phyloP scores from a whole-genome alignment of 179 eudicot genomes.

The Nepenthes alata region DNA sequence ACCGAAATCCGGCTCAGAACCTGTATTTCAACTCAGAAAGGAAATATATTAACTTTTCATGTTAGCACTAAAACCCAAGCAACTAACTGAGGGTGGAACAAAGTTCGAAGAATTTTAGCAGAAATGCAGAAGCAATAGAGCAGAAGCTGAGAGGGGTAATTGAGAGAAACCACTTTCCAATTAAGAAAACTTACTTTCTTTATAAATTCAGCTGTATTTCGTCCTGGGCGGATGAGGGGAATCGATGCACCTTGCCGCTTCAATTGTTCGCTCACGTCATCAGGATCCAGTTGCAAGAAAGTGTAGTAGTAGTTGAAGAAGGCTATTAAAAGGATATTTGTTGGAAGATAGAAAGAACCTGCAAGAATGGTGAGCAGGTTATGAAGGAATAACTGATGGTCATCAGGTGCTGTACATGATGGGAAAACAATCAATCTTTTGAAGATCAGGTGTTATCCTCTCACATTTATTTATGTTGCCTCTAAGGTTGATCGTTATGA shows the following conservation, averaged over 20 bases:
- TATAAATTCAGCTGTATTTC: constrained; percentile 71
- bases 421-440: too few species aligned
- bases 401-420: too few species aligned
- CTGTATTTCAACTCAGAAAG: constrained; percentile 19
- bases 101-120: too few species aligned
- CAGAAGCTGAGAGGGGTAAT: too few species aligned
- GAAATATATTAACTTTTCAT: background rate
- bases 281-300: constrained; percentile 92
- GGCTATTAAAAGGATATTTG: constrained; percentile 75
- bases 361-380: background rate
- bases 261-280: constrained; percentile 89
- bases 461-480: background rate
- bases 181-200: constrained; percentile 48
- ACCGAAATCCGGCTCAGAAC: constrained; percentile 93
- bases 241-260: constrained; percentile 98
- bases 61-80: too few species aligned
- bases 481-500: too few species aligned
- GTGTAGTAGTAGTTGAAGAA: constrained; percentile 97
- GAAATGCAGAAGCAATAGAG: too few species aligned
- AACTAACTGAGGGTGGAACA: too few species aligned
- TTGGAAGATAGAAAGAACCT: constrained; percentile 84
- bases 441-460: background rate
- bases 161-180: background rate
- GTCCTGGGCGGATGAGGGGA: constrained; percentile 96
- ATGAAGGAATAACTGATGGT: too few species aligned